phyloP scores from a whole-genome alignment of 345 rosid species.

The Firmiana major region DNA sequence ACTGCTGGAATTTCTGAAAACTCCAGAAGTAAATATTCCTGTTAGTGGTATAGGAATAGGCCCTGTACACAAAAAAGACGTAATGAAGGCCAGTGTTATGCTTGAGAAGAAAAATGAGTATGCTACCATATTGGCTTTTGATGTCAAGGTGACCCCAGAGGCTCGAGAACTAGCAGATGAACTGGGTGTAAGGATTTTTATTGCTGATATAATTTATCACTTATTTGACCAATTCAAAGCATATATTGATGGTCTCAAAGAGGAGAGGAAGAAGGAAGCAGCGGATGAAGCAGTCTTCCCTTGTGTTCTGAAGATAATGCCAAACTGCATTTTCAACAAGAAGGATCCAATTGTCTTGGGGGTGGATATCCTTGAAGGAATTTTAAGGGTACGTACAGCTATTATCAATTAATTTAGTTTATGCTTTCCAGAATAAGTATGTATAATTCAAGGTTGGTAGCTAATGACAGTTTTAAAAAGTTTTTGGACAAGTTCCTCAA shows the following conservation, averaged over 20 bases:
- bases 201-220: slow-evolving; percentile 96
- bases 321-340: slow-evolving; percentile 76
- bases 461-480: background rate
- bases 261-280: slow-evolving; percentile 89
- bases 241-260: slow-evolving; percentile 73
- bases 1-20: slow-evolving; percentile 79
- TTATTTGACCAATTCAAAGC: slow-evolving; percentile 86
- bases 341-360: slow-evolving; percentile 90
- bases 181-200: slow-evolving; percentile 85
- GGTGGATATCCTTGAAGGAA: slow-evolving; percentile 78
- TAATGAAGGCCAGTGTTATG: slow-evolving; percentile 94
- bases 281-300: slow-evolving; percentile 96
- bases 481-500: background rate
- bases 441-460: background rate
- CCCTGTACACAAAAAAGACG: slow-evolving; percentile 89
- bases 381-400: slow-evolving; percentile 67
- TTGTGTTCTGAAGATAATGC: slow-evolving; percentile 72
- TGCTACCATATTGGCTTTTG: slow-evolving; percentile 93
- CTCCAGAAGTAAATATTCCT: slow-evolving; percentile 83
- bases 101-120: slow-evolving; percentile 89
- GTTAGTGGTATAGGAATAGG: slow-evolving; percentile 92
- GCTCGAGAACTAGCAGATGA: slow-evolving; percentile 88
- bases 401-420: background rate
- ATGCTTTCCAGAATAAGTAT: background rate
- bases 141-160: slow-evolving; percentile 88